phyloP scores from a whole-genome alignment of 2,329 filamentous ascomycete species.

The Trichophyton mentagrophytes region DNA sequence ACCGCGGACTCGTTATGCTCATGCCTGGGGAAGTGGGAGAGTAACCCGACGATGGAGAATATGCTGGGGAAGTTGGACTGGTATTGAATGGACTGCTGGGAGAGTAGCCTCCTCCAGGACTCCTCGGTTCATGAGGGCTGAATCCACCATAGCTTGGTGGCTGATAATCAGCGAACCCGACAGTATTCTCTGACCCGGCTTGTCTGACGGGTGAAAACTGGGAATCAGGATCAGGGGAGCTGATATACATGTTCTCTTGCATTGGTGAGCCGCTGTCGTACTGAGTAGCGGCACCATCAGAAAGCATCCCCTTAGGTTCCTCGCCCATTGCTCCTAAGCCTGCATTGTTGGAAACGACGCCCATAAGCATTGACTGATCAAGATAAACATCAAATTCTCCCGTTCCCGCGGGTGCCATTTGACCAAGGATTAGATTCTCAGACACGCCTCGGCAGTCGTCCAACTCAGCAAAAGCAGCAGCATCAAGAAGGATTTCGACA shows the following conservation, averaged over 20 bases:
- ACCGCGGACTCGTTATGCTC: constrained; percentile 44
- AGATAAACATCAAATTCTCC: constrained; percentile 89
- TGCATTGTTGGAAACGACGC: constrained; percentile 84
- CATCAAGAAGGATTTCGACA: constrained; percentile 93
- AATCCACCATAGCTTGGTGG: constrained; percentile 53
- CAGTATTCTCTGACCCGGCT: constrained; percentile 48
- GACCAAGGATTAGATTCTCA: constrained; percentile 96
- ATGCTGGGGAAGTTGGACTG: constrained; percentile 57
- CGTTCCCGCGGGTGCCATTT: constrained; percentile 92
- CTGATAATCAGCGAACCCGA: constrained; percentile 52
- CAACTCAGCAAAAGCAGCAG: constrained; percentile 83
- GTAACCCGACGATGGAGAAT: constrained; percentile 50
- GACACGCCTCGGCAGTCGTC: constrained; percentile 97
- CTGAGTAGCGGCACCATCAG: constrained; percentile 77
- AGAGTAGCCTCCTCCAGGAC: constrained; percentile 48
- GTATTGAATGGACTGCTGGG: constrained; percentile 66
- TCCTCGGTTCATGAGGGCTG: constrained; percentile 57
- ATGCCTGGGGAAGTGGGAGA: constrained; percentile 64
- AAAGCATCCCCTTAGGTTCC: constrained; percentile 58
- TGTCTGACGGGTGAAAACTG: constrained; percentile 63
- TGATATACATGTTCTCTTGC: constrained; percentile 44
- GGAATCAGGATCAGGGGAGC: constrained; percentile 50
- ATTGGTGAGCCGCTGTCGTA: constrained; percentile 64
- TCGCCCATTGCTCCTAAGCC: constrained; percentile 70
- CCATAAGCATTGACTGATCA: constrained; percentile 90